A percentile compares a stretch with the other conserved stretches of the same genome.
phyloP scores from a whole-genome alignment of 441 rosid species.

The Breynia disticha region DNA sequence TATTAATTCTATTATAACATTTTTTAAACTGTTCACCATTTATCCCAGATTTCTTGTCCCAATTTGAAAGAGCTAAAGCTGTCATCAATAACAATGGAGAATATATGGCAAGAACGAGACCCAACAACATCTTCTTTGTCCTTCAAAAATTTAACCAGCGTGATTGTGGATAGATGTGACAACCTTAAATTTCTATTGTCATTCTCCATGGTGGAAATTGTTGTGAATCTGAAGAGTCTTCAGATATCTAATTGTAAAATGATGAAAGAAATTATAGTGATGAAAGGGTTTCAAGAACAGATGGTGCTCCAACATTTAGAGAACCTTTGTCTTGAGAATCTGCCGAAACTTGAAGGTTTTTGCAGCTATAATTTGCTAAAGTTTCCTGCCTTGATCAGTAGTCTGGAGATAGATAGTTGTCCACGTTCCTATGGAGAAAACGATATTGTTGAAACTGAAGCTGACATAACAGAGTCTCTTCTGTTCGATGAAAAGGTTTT shows the following conservation, averaged over 20 bases:
- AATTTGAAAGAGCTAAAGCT: slow-evolving; percentile 2
- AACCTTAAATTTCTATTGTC: slow-evolving; percentile 11
- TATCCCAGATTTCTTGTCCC: slow-evolving; percentile 7
- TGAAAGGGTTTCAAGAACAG: neutral
- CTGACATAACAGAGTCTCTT: neutral
- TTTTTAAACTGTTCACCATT: too few relatives aligned
- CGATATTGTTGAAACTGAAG: neutral
- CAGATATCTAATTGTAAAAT: neutral
- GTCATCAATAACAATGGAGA: neutral
- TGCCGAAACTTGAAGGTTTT: neutral
- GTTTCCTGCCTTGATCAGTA: neutral
- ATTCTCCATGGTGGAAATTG: neutral
- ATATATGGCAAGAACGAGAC: neutral
- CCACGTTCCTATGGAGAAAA: neutral
- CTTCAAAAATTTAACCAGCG: slow-evolving; percentile 1
- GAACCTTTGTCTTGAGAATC: slow-evolving; percentile 1
- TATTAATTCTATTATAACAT: too few relatives aligned
- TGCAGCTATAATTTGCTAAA: neutral
- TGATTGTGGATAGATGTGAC: slow-evolving; percentile 5
- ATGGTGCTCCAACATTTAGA: neutral
- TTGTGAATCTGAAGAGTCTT: slow-evolving; percentile 11
- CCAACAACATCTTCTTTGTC: neutral
- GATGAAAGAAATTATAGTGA: slow-evolving; percentile 7
- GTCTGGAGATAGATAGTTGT: neutral
- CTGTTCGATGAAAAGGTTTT: slow-evolving; percentile 16